A percentile compares a stretch with the other conserved stretches of the same genome.
These are phyloP conservation scores for Trichoderma sp. DNA, from an alignment of 2,329 filamentous ascomycete species.

Conservation along the genomic window DNA sequence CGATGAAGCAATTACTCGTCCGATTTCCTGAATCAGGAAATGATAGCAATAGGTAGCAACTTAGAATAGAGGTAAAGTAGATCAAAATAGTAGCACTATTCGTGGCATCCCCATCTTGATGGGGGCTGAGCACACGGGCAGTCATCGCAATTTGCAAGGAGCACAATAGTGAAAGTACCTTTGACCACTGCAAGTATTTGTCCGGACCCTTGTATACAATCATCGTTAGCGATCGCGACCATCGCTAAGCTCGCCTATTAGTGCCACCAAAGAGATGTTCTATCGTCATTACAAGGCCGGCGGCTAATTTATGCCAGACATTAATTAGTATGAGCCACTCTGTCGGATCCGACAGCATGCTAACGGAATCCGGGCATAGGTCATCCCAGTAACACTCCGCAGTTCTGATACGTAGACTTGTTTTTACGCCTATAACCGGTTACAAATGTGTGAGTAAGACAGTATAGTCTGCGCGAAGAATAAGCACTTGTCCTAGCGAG, in stretches of 20 bases:
- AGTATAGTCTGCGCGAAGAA: not conserved
- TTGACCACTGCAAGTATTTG: not conserved
- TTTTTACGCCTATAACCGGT: not conserved
- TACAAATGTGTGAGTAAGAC: slow-evolving; percentile 8
- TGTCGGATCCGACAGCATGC: not conserved
- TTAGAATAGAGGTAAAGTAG: not conserved
- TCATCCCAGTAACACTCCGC: not conserved
- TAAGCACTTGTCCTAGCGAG: slow-evolving; percentile 5
- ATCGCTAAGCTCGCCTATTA: slow-evolving; percentile 4
- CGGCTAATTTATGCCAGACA: not conserved
- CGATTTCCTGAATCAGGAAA: not conserved
- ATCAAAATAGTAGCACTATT: not conserved
- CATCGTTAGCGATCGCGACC: not conserved
- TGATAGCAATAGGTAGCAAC: not conserved
- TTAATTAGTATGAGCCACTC: not conserved
- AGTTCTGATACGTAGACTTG: not conserved
- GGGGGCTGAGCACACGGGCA: not conserved
- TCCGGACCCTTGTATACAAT: not conserved
- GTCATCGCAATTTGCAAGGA: not conserved
- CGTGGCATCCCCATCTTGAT: not conserved
- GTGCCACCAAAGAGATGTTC: not conserved
- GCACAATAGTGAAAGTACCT: not conserved
- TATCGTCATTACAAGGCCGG: not conserved
- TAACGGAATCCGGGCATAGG: not conserved
- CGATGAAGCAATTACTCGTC: not conserved